phyloP scores from a whole-genome alignment of 2,329 filamentous ascomycete species.

The Colletotrichum horii region DNA sequence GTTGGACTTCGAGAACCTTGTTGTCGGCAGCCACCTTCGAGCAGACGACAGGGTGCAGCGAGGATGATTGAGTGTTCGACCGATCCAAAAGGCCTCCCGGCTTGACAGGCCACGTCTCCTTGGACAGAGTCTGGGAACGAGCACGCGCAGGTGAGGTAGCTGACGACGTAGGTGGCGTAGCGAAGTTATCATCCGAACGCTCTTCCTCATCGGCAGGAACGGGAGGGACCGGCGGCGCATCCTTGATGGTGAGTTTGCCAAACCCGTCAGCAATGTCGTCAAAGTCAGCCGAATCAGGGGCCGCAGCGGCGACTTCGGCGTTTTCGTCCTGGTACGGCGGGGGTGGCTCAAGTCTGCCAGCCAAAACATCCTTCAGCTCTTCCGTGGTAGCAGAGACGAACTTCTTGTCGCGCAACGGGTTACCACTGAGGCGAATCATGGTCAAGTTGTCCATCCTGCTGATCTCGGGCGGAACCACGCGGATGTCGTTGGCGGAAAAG shows the following conservation, averaged over 20 bases:
- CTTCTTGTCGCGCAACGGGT: conserved; percentile 88
- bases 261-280: conserved; percentile 32
- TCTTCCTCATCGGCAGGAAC: conserved; percentile 33
- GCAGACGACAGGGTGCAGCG: conserved; percentile 61
- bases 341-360: conserved; percentile 67
- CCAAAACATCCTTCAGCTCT: conserved; percentile 78
- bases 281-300: conserved; percentile 31
- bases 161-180: conserved; percentile 61
- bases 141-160: conserved; percentile 55
- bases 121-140: conserved; percentile 52
- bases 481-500: conserved; percentile 85
- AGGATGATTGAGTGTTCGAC: conserved; percentile 68
- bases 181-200: conserved; percentile 60
- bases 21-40: conserved; percentile 60
- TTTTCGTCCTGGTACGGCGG: conserved; percentile 41
- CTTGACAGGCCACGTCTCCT: conserved; percentile 60
- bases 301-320: background rate
- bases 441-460: conserved; percentile 79
- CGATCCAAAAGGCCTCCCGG: conserved; percentile 71
- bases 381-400: conserved; percentile 81
- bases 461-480: conserved; percentile 75
- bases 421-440: conserved; percentile 81
- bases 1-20: conserved; percentile 62
- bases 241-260: conserved; percentile 10
- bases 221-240: background rate